Conservation (phyloP, 768 basidiomycete species). For the Suillus placidus region DNA sequence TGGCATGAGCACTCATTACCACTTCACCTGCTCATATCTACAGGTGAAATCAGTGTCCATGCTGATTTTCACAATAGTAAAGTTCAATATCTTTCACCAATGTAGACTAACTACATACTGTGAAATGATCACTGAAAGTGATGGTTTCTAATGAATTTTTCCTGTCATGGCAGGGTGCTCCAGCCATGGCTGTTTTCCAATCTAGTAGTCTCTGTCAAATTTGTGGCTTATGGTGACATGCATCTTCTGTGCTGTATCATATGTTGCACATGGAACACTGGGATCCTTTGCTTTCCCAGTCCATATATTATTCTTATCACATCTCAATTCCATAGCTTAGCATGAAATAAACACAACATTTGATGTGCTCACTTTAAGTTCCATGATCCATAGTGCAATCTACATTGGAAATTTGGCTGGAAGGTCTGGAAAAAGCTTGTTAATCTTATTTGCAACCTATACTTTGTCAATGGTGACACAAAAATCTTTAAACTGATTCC, state of each 20-base stretch:
- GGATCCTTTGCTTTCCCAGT: conserved; percentile 15
- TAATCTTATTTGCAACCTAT: conserved; percentile 18
- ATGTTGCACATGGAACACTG: conserved; percentile 19
- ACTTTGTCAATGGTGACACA: conserved; percentile 8
- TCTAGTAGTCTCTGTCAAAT: conserved; percentile 28
- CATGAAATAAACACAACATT: neutral
- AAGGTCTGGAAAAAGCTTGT: conserved; percentile 18
- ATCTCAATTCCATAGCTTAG: conserved; percentile 20
- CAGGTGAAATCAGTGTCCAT: neutral
- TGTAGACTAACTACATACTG: conserved; percentile 33
- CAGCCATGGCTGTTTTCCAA: conserved; percentile 35
- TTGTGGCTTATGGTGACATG: conserved; percentile 34
- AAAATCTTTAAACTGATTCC: conserved; percentile 23
- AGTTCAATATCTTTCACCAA: conserved; percentile 24
- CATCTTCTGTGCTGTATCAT: conserved; percentile 41
- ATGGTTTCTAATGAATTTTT: conserved; percentile 32
- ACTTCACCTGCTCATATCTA: conserved; percentile 27
- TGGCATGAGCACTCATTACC: conserved; percentile 30
- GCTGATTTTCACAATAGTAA: neutral
- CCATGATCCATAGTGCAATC: conserved; percentile 35
- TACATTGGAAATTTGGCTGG: conserved; percentile 20
- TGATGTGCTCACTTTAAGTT: conserved; percentile 20
- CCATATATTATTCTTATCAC: conserved; percentile 29
- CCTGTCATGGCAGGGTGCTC: conserved; percentile 23
- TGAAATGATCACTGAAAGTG: conserved; percentile 29